Evolutionary conservation across 2,329 filamentous ascomycete species (phyloP).

Genomic region (Penicillium sp.): DNA sequence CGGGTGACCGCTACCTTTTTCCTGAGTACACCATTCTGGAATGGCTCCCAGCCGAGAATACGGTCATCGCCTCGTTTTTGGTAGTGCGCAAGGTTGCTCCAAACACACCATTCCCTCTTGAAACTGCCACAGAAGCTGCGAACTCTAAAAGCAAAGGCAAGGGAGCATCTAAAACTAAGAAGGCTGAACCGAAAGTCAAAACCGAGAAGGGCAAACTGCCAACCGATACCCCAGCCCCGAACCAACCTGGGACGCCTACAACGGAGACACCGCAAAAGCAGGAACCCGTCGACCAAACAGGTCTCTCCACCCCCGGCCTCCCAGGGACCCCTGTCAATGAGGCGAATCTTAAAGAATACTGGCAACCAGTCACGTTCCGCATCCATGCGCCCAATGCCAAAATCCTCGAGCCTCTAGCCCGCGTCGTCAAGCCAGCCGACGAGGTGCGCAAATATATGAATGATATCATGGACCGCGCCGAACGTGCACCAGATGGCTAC

Average conservation of each 20-base stretch:
- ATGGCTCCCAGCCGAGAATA: constrained; percentile 47
- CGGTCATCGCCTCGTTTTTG: constrained; percentile 50
- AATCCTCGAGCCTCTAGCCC: constrained; percentile 55
- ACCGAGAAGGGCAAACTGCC: constrained; percentile 24
- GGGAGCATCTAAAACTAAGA: constrained; percentile 39
- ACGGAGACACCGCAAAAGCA: constrained; percentile 22
- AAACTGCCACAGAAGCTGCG: constrained; percentile 32
- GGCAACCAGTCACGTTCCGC: constrained; percentile 57
- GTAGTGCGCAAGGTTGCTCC: constrained; percentile 46
- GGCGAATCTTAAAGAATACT: constrained; percentile 46
- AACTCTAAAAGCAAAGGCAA: constrained; percentile 34
- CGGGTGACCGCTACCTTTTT: constrained; percentile 51
- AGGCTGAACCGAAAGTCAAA: constrained; percentile 31
- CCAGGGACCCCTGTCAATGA: constrained; percentile 16
- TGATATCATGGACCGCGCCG: constrained; percentile 57
- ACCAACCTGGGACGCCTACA: constrained; percentile 11
- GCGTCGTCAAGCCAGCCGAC: constrained; percentile 55
- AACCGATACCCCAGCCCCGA: constrained; percentile 8
- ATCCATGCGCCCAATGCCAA: constrained; percentile 54
- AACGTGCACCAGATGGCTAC: constrained; percentile 55
- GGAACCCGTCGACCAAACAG: constrained; percentile 8
- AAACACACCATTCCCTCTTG: constrained; percentile 40
- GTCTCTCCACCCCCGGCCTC: not conserved
- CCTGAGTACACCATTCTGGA: constrained; percentile 52
- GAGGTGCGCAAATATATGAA: constrained; percentile 58